Evolutionary conservation across 345 rosid genomes (phyloP).

Genomic region (Citrus cavaleriei): DNA sequence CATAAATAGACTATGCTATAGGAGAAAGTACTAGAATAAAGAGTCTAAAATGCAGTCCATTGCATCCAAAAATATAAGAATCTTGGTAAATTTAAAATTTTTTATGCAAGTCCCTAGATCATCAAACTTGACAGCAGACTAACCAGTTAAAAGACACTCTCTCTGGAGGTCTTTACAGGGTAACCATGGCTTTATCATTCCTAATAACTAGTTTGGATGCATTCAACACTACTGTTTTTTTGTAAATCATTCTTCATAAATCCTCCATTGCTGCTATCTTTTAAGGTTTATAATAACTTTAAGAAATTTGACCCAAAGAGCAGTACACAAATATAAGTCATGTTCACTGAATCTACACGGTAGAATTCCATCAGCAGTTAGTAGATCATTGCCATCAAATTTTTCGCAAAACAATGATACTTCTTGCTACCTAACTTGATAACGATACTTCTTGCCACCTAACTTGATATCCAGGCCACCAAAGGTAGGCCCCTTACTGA

Average conservation of each 20-base stretch:
- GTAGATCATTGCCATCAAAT: not conserved
- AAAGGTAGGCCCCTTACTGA: not conserved
- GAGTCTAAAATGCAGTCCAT: not conserved
- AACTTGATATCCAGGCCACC: not conserved
- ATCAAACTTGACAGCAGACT: not conserved
- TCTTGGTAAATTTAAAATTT: not conserved
- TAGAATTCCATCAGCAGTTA: not conserved
- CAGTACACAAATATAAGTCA: slow-evolving; percentile 5
- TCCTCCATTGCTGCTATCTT: not conserved
- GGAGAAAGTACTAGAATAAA: not conserved
- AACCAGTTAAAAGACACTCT: not conserved
- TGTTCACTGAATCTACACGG: not conserved
- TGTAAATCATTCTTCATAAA: not conserved
- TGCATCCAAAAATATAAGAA: not conserved
- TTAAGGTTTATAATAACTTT: not conserved
- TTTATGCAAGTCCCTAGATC: not conserved
- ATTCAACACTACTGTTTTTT: not conserved
- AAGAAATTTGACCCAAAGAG: not conserved
- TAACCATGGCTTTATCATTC: not conserved
- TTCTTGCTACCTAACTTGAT: not conserved
- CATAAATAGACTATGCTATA: not conserved
- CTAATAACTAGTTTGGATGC: not conserved
- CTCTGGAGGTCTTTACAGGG: not conserved
- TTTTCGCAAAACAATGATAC: not conserved
- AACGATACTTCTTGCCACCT: not conserved